Evolutionary conservation across 805 yeast genomes (phyloP).

Genomic region (Cyberlindnera petersonii): DNA sequence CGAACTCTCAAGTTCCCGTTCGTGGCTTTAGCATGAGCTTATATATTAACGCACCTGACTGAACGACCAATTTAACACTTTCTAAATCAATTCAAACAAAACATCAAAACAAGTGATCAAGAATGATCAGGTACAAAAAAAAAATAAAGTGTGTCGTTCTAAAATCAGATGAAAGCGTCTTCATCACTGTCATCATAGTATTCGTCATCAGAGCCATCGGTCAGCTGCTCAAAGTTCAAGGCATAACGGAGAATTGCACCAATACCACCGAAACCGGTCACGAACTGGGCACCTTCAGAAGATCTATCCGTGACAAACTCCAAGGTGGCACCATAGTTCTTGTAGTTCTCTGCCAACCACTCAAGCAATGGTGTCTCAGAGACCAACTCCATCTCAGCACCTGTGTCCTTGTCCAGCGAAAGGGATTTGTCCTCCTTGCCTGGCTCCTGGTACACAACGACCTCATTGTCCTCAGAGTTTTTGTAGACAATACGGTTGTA

Average conservation of each 20-base stretch:
- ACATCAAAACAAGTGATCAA: neutral
- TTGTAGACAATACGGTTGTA: slow-evolving; percentile 78
- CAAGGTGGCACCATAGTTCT: slow-evolving; percentile 87
- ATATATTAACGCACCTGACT: no score
- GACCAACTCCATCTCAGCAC: slow-evolving; percentile 86
- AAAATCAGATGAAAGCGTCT: slow-evolving; percentile 20
- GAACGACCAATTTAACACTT: no score
- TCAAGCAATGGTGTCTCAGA: slow-evolving; percentile 85
- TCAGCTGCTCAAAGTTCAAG: slow-evolving; percentile 94
- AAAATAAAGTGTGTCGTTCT: neutral
- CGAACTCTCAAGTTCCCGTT: no score
- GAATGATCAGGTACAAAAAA: neutral
- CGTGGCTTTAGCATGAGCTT: no score
- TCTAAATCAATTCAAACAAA: slow-evolving; percentile 1
- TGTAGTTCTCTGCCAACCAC: slow-evolving; percentile 98
- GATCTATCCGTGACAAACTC: slow-evolving; percentile 97
- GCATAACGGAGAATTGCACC: slow-evolving; percentile 96
- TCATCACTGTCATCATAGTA: slow-evolving; percentile 61
- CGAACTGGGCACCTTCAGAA: slow-evolving; percentile 98
- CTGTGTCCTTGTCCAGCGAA: slow-evolving; percentile 77
- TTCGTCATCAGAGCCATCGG: slow-evolving; percentile 87
- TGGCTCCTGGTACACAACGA: slow-evolving; percentile 70
- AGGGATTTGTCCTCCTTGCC: slow-evolving; percentile 70
- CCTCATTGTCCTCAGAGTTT: slow-evolving; percentile 75
- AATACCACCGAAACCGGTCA: slow-evolving; percentile 97